phyloP scores from a whole-genome alignment of 2,329 filamentous ascomycete species.

The Claviceps arundinis region DNA sequence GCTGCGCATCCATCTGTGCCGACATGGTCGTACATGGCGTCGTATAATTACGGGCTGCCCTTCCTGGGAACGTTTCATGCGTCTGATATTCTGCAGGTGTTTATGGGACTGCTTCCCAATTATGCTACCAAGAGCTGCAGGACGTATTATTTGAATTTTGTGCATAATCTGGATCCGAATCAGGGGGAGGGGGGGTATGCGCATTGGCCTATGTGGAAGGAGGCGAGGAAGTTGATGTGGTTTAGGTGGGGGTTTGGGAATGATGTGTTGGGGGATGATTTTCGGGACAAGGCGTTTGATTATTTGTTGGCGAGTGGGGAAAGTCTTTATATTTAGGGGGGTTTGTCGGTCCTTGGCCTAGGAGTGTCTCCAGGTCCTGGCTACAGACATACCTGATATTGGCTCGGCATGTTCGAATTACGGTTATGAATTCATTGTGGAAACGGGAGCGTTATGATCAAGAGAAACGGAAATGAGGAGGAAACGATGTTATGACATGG shows the following conservation, averaged over 20 bases:
- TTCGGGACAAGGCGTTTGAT: slow-evolving; percentile 18
- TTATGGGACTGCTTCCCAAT: slow-evolving; percentile 50
- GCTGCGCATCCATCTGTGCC: slow-evolving; percentile 43
- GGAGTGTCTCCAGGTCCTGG: too few species aligned
- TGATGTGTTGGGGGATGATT: slow-evolving; percentile 23
- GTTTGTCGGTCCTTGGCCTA: background rate
- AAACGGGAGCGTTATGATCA: too few species aligned
- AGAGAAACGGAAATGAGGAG: too few species aligned
- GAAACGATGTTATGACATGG: too few species aligned
- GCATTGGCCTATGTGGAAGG: slow-evolving; percentile 30
- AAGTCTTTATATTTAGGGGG: slow-evolving; percentile 12
- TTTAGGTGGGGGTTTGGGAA: slow-evolving; percentile 24
- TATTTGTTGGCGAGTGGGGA: slow-evolving; percentile 15
- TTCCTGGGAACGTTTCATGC: slow-evolving; percentile 66
- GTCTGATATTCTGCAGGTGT: slow-evolving; percentile 55
- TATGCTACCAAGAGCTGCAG: slow-evolving; percentile 47
- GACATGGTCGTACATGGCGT: slow-evolving; percentile 62
- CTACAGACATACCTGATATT: too few species aligned
- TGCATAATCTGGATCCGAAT: slow-evolving; percentile 61
- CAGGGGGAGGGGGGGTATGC: slow-evolving; percentile 26
- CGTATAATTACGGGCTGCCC: slow-evolving; percentile 58
- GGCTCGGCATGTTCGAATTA: too few species aligned
- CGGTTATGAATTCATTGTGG: too few species aligned
- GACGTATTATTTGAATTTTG: slow-evolving; percentile 60
- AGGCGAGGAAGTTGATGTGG: slow-evolving; percentile 35